A percentile compares a stretch with the other conserved stretches of the same genome.
Conservation (phyloP, 2,329 filamentous ascomycete genomes). For the Trichoderma endophyticum region DNA sequence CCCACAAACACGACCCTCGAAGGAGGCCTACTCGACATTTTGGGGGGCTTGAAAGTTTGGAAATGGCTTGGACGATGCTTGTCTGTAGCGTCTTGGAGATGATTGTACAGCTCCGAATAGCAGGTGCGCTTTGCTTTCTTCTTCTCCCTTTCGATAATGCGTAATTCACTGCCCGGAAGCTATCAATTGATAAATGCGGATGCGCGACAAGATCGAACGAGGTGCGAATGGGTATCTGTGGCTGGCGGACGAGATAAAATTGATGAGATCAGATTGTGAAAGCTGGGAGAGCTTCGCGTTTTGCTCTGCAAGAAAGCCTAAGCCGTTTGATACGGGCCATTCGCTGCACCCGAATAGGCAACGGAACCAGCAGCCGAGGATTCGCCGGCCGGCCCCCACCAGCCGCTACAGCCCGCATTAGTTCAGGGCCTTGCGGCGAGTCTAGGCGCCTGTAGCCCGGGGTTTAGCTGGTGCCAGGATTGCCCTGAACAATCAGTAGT, state of each 20-base stretch:
- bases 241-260: neutral
- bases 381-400: constrained; percentile 21
- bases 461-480: neutral
- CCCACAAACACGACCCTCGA: constrained; percentile 81
- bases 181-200: neutral
- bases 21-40: constrained; percentile 69
- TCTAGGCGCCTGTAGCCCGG: constrained; percentile 5
- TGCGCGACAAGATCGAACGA: neutral
- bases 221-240: constrained; percentile 1
- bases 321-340: neutral
- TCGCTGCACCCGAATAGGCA: constrained; percentile 1
- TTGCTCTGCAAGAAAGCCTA: neutral
- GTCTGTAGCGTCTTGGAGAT: neutral
- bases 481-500: neutral
- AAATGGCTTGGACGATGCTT: neutral
- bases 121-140: neutral
- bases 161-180: neutral
- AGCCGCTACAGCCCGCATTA: constrained; percentile 15
- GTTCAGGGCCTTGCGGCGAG: constrained; percentile 13
- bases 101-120: neutral
- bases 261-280: neutral
- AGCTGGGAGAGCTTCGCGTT: constrained; percentile 7
- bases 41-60: constrained; percentile 13
- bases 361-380: constrained; percentile 17
- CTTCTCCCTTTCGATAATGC: neutral